Base-by-base conservation (phyloP, 495 filamentous ascomycete species). In the Penicillium fimorum region DNA sequence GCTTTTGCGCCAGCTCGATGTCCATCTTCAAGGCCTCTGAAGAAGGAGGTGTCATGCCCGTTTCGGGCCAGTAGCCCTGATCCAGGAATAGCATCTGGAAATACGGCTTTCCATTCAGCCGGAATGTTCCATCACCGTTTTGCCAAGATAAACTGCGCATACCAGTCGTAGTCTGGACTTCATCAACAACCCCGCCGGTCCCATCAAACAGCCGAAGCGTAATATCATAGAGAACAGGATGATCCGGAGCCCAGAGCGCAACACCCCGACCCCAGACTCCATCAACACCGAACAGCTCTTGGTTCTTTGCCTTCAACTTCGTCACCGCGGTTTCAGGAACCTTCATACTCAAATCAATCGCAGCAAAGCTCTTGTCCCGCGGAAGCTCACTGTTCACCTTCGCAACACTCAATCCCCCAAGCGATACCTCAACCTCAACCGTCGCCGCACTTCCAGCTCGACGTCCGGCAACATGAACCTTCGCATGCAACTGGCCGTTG, bases 11-110 rank as follows among this genome's bases (percentile, higher is more conserved):
- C 57, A 72, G 51, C 47, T 70, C 59, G 11, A 75, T 75, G 42
- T 75, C 72, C 1, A 52, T 47, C 45, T 62, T 66, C 24, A 75
- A 47, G 0, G 72, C 69, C 20, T 71, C 68, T 0, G 58, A 59
- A 0, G 70, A 72, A 6, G 72, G 72, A 2, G 70, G 72, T n/a
- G 72, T 75, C 25, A 75, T 35, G 0, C 72, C 72, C 0, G 72
- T 75, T 27, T 68, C 61, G 0, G 66, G 67, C 72, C 72, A 75
- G 20, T 75, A 75, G 2, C 72, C 72, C 32, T 75, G 72, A 29
- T 75, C 72, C 35, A 75, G 49, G 41, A 70, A 67, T 4, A 75
- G 52, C 44, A 65, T 66, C 42, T 75, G 70, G 61, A 75, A 75
- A n/a, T 59, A 57, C 7, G 72, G 72, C 48, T 69, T 70, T 15